phyloP scores from a whole-genome alignment of 2,329 filamentous ascomycete genomes.

The Chalara sp. region DNA sequence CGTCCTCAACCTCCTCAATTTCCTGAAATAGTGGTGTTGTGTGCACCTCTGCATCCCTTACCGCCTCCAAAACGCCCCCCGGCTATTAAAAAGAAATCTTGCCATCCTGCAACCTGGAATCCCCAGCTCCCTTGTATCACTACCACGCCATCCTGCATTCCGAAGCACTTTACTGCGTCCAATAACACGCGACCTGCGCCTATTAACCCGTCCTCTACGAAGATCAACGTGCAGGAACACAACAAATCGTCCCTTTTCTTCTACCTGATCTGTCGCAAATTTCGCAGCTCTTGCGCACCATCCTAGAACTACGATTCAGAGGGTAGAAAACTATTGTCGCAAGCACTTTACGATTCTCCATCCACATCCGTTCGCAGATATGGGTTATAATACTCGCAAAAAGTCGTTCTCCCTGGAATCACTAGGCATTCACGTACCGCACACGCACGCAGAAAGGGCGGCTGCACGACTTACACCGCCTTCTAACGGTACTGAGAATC shows the following conservation, averaged over 20 bases:
- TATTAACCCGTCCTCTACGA: constrained; percentile 18
- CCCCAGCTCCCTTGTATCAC: constrained; percentile 12
- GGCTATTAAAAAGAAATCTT: no score
- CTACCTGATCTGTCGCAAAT: constrained; percentile 19
- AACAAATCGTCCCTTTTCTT: constrained; percentile 16
- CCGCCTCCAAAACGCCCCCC: no score
- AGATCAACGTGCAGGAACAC: constrained; percentile 26
- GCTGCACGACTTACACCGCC: constrained; percentile 32
- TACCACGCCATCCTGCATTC: constrained; percentile 22
- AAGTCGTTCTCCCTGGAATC: constrained; percentile 92
- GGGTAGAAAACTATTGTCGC: constrained; percentile 1
- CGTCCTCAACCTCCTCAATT: no score
- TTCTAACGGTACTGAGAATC: constrained; percentile 18
- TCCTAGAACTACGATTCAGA: neutral
- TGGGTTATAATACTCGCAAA: constrained; percentile 95
- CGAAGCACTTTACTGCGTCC: constrained; percentile 16
- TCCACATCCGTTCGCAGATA: constrained; percentile 30
- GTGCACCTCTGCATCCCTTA: no score
- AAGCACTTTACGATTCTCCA: neutral
- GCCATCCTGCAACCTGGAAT: neutral
- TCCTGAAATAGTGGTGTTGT: no score
- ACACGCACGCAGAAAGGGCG: constrained; percentile 54
- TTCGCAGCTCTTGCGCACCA: neutral
- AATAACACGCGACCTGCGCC: constrained; percentile 11
- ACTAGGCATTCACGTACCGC: constrained; percentile 82